Percentiles rank a stretch among this genome's conserved stretches.
These are phyloP conservation scores for Alternaria consortialis DNA, from an alignment of 2,329 filamentous ascomycete species.

Conservation along the genomic window DNA sequence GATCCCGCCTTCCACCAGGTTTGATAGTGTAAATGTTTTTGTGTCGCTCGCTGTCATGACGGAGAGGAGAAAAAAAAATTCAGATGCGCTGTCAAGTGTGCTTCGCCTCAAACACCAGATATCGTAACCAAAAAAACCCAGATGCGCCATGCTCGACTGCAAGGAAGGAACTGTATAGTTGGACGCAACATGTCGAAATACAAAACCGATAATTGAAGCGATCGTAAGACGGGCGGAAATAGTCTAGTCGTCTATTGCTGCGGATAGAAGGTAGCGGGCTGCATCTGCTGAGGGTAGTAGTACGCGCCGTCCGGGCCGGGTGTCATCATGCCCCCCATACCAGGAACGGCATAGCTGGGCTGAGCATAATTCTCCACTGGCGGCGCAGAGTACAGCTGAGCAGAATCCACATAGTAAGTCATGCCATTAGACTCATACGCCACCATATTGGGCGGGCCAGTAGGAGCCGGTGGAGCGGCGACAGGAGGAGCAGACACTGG, in stretches of 20 bases:
- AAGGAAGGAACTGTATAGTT: constrained; percentile 12
- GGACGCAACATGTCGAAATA: constrained; percentile 9
- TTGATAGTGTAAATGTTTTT: constrained; percentile 14
- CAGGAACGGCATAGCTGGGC: constrained; percentile 64
- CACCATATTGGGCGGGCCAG: constrained; percentile 63
- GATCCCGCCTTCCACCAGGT: constrained; percentile 1
- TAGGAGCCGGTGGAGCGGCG: constrained; percentile 43
- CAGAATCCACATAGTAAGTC: constrained; percentile 90
- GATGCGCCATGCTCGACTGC: constrained; percentile 18
- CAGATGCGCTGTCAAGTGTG: constrained; percentile 12
- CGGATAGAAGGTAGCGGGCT: constrained; percentile 67
- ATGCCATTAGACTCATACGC: constrained; percentile 95
- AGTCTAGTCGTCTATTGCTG: constrained; percentile 38
- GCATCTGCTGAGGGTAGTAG: constrained; percentile 66
- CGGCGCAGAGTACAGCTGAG: constrained; percentile 66
- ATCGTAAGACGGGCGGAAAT: neutral
- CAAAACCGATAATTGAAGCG: neutral
- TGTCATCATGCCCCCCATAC: constrained; percentile 84
- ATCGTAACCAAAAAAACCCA: constrained; percentile 13
- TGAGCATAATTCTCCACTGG: constrained; percentile 56
- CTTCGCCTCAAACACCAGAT: constrained; percentile 15
- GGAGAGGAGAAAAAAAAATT: neutral
- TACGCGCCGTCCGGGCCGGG: constrained; percentile 63
- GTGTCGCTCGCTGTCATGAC: constrained; percentile 13
- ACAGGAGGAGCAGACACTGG: constrained; percentile 47